Percentiles rank a stretch among this genome's conserved stretches.
Conservation (phyloP, 2,329 filamentous ascomycete genomes). For the Paecilomyces dactylethromorphus region DNA sequence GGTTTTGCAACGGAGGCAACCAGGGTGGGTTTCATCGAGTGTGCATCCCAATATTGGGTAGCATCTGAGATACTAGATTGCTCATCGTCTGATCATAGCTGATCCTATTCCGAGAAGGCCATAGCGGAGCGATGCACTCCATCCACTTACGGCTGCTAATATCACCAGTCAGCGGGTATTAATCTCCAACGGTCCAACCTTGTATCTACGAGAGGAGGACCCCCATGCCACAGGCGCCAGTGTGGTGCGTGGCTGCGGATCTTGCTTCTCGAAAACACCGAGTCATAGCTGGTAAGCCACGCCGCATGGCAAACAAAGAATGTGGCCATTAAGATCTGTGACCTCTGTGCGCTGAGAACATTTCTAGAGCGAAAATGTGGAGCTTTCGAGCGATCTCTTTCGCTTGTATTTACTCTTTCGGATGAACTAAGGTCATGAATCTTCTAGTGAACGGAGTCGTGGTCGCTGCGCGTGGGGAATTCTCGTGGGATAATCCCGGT, state of each 20-base stretch:
- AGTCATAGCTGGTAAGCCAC: not conserved
- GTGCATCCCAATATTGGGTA: not conserved
- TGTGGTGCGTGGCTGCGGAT: not conserved
- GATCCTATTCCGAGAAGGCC: not conserved
- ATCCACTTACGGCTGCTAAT: not conserved
- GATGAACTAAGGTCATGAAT: not conserved
- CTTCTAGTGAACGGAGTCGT: not conserved
- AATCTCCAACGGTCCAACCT: not conserved
- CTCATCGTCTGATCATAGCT: not conserved
- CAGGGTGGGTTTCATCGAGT: not conserved
- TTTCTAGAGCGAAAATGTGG: no score
- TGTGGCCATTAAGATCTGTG: not conserved
- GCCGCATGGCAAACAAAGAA: not conserved
- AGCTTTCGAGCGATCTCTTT: not conserved
- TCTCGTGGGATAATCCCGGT: not conserved
- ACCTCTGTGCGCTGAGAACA: not conserved
- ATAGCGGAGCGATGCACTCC: not conserved
- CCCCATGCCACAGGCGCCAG: not conserved
- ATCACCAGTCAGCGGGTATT: not conserved
- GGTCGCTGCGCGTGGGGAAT: not conserved
- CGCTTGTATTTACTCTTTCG: not conserved
- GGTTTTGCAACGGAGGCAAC: not conserved
- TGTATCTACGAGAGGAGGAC: not conserved
- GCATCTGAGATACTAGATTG: not conserved
- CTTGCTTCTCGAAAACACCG: not conserved